Conservation (phyloP, 495 filamentous ascomycete genomes). For the Talaromyces borbonicus region DNA sequence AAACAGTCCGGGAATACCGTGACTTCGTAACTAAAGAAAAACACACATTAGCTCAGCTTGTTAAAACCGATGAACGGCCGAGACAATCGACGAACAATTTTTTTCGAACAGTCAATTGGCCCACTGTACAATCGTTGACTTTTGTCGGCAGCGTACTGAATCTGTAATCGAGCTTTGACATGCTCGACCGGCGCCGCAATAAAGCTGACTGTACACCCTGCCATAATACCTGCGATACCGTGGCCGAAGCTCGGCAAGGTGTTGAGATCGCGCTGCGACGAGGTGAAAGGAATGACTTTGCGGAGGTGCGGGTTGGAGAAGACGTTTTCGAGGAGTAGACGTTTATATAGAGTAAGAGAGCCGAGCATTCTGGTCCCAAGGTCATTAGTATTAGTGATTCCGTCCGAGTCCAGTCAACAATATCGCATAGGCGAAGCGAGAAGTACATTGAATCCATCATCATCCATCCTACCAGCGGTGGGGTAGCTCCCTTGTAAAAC, state of each 20-base stretch:
- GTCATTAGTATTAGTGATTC: background rate
- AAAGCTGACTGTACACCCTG: slow-evolving; percentile 83
- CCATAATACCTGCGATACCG: slow-evolving; percentile 75
- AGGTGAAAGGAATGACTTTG: slow-evolving; percentile 23
- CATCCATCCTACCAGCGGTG: slow-evolving; percentile 93
- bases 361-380: slow-evolving; percentile 65
- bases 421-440: background rate
- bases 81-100: slow-evolving; percentile 44
- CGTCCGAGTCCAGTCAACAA: too few species aligned
- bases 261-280: slow-evolving; percentile 20
- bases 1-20: slow-evolving; percentile 73
- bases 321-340: slow-evolving; percentile 64
- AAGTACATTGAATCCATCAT: slow-evolving; percentile 81
- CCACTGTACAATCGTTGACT: slow-evolving; percentile 68
- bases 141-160: slow-evolving; percentile 77
- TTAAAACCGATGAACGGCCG: background rate
- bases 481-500: slow-evolving; percentile 82
- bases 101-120: slow-evolving; percentile 70
- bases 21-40: slow-evolving; percentile 31
- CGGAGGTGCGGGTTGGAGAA: slow-evolving; percentile 51
- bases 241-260: slow-evolving; percentile 72
- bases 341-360: slow-evolving; percentile 79
- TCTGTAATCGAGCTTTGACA: slow-evolving; percentile 85
- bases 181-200: slow-evolving; percentile 93
- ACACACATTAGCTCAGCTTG: slow-evolving; percentile 16